phyloP scores from a whole-genome alignment of 2,329 filamentous ascomycete genomes.

The Aspergillus aculeatus region DNA sequence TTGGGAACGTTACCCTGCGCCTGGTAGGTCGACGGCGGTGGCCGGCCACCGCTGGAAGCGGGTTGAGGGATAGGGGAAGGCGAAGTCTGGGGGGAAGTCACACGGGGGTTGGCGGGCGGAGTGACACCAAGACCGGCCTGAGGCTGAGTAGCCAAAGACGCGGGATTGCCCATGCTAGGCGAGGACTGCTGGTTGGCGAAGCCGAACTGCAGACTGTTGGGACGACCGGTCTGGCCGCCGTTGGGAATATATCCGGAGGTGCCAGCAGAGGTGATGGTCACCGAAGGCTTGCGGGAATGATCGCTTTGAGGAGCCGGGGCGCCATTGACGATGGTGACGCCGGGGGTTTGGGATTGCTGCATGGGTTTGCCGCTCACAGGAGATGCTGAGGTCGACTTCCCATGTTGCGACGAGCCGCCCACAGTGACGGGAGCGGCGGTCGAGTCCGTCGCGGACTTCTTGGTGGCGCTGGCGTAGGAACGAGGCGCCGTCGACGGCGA shows the following conservation, averaged over 20 bases:
- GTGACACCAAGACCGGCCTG: slow-evolving; percentile 47
- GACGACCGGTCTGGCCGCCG: slow-evolving; percentile 62
- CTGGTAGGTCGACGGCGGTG: slow-evolving; percentile 74
- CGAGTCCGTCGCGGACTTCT: slow-evolving; percentile 56
- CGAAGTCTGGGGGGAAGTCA: slow-evolving; percentile 81
- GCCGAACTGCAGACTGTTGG: slow-evolving; percentile 74
- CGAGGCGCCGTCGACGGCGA: slow-evolving; percentile 49
- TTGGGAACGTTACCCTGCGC: slow-evolving; percentile 68
- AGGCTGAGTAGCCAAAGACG: slow-evolving; percentile 45
- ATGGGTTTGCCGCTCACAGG: slow-evolving; percentile 81
- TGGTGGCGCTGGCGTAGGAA: slow-evolving; percentile 64
- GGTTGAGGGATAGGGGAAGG: slow-evolving; percentile 93
- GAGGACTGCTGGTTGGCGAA: slow-evolving; percentile 65
- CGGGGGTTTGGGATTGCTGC: slow-evolving; percentile 42
- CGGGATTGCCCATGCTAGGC: slow-evolving; percentile 62
- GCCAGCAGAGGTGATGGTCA: slow-evolving; percentile 85
- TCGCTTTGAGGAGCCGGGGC: slow-evolving; percentile 55
- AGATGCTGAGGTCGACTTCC: slow-evolving; percentile 66
- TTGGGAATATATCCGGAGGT: slow-evolving; percentile 74
- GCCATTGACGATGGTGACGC: slow-evolving; percentile 68
- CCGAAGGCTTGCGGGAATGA: slow-evolving; percentile 82
- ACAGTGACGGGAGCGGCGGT: slow-evolving; percentile 53
- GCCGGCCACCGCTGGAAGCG: slow-evolving; percentile 75
- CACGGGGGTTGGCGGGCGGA: slow-evolving; percentile 64
- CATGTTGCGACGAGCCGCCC: slow-evolving; percentile 53